Evolutionary conservation across 1,284 basidiomycete species (phyloP).

Genomic region (Cutaneotrichosporon sp.): DNA sequence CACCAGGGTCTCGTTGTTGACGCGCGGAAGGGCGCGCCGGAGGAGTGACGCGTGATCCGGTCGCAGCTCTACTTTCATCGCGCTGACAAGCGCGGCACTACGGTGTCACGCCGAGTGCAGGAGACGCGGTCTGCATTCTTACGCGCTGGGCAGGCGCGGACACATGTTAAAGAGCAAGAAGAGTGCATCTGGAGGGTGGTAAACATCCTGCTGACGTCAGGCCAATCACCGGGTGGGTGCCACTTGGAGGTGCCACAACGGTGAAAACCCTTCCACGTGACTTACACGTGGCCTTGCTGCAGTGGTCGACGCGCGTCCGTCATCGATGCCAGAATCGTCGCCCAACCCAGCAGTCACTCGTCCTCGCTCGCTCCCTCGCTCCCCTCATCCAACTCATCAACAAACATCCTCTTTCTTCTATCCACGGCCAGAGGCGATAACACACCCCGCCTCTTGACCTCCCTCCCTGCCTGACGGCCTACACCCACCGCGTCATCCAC

Average conservation of each 20-base stretch:
- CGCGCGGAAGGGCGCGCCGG: no score
- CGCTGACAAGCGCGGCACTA: background rate
- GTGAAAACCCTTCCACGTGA: conserved; percentile 2
- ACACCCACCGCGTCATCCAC: background rate
- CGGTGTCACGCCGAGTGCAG: no score
- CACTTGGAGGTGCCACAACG: no score
- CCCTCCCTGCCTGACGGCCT: background rate
- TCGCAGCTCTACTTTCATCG: background rate
- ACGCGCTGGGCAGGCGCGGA: no score
- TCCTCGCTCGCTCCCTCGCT: no score
- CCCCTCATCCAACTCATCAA: background rate
- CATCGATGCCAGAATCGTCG: conserved; percentile 6
- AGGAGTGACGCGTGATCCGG: no score
- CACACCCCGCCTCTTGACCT: background rate
- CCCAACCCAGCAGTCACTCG: no score
- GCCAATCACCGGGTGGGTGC: background rate
- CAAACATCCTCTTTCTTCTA: background rate
- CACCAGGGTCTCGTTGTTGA: no score
- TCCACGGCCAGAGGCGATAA: background rate
- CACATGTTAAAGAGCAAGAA: no score
- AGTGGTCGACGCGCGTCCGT: conserved; percentile 6
- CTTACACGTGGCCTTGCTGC: background rate
- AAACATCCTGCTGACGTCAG: no score
- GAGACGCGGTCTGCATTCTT: background rate
- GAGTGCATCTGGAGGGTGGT: no score